A percentile compares a stretch with the other conserved stretches of the same genome.
phyloP scores from a whole-genome alignment of 2,329 filamentous ascomycete species.

The Calonectria hongkongensis region DNA sequence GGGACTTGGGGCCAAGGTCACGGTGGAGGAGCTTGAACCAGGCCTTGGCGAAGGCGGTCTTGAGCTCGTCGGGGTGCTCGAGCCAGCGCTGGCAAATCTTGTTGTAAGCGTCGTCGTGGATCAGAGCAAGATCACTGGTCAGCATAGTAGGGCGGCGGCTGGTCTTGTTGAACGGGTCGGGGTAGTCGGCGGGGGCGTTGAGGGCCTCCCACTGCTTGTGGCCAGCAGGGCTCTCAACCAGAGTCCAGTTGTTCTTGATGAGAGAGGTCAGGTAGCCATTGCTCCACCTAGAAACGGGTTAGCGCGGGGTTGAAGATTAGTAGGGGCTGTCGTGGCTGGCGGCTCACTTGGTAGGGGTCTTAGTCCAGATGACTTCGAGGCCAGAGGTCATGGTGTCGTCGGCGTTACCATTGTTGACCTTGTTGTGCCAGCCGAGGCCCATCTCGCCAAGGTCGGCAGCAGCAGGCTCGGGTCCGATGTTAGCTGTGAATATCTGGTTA shows the following conservation, averaged over 20 bases:
- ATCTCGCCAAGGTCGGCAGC: conserved; percentile 78
- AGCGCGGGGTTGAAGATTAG: conserved; percentile 10
- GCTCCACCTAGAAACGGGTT: conserved; percentile 72
- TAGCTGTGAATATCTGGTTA: conserved; percentile 49
- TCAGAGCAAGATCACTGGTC: conserved; percentile 83
- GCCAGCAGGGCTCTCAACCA: conserved; percentile 83
- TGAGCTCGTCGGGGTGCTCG: conserved; percentile 80
- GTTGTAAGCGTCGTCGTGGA: conserved; percentile 82
- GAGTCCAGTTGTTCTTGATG: conserved; percentile 86
- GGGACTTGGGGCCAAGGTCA: conserved; percentile 82
- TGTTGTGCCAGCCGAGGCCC: conserved; percentile 84
- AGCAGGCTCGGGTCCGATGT: conserved; percentile 81
- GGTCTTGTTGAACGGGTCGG: conserved; percentile 80
- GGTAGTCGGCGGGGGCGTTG: conserved; percentile 79
- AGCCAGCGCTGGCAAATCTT: conserved; percentile 84
- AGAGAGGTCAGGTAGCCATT: conserved; percentile 85
- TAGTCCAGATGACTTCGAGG: conserved; percentile 87
- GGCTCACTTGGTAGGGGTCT: conserved; percentile 77
- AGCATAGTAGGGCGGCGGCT: conserved; percentile 86
- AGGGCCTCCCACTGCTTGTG: conserved; percentile 88
- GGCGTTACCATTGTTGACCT: conserved; percentile 79
- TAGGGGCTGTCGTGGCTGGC: neutral
- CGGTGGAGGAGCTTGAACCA: conserved; percentile 92
- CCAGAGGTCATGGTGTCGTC: conserved; percentile 84
- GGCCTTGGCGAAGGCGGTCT: conserved; percentile 81